Conservation (phyloP, 2,329 filamentous ascomycete species). For the Aspergillus sojae region DNA sequence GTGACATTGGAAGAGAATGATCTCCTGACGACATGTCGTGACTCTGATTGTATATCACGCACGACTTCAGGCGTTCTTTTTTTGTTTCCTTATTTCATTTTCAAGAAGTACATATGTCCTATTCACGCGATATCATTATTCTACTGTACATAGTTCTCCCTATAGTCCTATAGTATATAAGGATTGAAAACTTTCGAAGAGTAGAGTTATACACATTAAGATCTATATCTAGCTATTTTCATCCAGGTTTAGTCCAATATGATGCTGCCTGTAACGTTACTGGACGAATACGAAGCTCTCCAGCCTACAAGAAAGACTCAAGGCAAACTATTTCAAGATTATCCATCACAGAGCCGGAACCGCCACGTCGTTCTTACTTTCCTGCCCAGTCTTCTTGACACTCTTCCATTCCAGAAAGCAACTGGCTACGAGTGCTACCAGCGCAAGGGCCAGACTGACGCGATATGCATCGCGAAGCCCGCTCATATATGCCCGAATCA, state of each 20-base stretch:
- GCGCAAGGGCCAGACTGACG: constrained; percentile 22
- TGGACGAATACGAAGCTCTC: no score
- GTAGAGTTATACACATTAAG: not conserved
- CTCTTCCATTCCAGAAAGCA: constrained; percentile 30
- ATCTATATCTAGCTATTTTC: not conserved
- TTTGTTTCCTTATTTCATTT: not conserved
- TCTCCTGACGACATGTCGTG: not conserved
- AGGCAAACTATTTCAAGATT: not conserved
- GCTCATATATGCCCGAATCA: constrained; percentile 25
- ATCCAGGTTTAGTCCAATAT: not conserved
- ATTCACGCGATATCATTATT: not conserved
- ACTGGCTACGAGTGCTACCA: constrained; percentile 21
- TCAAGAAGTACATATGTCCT: not conserved
- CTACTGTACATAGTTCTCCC: not conserved
- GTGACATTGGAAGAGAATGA: not conserved
- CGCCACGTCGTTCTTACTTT: not conserved
- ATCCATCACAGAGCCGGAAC: not conserved
- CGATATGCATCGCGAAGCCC: constrained; percentile 25
- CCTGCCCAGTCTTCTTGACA: constrained; percentile 17
- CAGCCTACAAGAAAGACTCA: no score
- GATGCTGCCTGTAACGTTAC: no score
- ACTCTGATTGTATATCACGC: not conserved
- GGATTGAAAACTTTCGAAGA: not conserved
- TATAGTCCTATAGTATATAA: no score
- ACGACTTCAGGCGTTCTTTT: not conserved